These are phyloP conservation scores for Xylaria intraflava DNA, from an alignment of 495 filamentous ascomycete species.

Conservation along the genomic window DNA sequence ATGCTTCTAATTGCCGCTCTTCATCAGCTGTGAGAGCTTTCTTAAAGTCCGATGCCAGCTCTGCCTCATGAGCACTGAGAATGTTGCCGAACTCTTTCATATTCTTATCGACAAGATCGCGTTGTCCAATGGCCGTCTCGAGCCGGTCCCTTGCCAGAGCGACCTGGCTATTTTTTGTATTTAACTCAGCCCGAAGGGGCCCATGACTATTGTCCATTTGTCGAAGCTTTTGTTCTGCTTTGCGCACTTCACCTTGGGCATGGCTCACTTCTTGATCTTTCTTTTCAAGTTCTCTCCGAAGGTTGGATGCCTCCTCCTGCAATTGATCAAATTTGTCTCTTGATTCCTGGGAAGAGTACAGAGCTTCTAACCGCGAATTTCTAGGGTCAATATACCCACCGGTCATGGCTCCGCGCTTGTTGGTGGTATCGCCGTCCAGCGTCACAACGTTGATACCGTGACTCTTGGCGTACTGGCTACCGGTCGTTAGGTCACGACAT, in stretches of 20 bases:
- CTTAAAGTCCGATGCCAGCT: constrained; percentile 82
- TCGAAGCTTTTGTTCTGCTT: constrained; percentile 67
- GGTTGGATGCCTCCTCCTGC: constrained; percentile 33
- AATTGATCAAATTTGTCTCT: constrained; percentile 67
- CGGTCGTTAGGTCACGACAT: constrained; percentile 80
- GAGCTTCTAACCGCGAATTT: constrained; percentile 74
- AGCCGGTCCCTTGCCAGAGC: constrained; percentile 69
- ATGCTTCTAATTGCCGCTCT: constrained; percentile 68
- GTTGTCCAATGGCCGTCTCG: constrained; percentile 59
- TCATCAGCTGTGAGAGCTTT: constrained; percentile 79
- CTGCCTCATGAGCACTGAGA: constrained; percentile 63
- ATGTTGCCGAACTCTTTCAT: constrained; percentile 70
- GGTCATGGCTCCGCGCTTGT: constrained; percentile 89
- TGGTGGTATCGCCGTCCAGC: constrained; percentile 83
- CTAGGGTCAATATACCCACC: constrained; percentile 86
- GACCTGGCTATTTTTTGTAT: constrained; percentile 60
- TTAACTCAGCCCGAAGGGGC: constrained; percentile 66
- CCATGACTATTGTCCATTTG: constrained; percentile 80
- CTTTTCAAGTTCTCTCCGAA: constrained; percentile 56
- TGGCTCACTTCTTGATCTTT: constrained; percentile 82
- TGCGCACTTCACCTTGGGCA: constrained; percentile 73
- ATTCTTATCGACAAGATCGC: constrained; percentile 67
- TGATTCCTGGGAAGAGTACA: constrained; percentile 67
- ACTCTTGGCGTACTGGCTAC: constrained; percentile 80
- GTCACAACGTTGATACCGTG: constrained; percentile 91